Evolutionary conservation across 164 flowering plant genomes (phyloP).

Genomic region (Echeveria elegans): DNA sequence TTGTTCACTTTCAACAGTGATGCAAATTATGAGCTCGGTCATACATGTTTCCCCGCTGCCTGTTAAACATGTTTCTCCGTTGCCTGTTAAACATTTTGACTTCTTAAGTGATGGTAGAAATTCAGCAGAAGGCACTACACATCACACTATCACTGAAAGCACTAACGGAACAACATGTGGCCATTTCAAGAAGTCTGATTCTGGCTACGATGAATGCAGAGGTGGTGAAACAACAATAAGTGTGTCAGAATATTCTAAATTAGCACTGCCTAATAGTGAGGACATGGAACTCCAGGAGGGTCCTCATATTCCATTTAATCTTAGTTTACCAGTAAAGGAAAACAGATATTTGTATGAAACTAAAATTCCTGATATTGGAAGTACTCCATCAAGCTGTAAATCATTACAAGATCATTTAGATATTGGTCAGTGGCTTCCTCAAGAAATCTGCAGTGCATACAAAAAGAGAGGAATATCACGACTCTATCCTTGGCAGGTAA

Average conservation of each 20-base stretch:
- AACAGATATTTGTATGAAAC: conserved; percentile 13
- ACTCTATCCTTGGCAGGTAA: conserved; percentile 94
- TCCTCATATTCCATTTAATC: conserved; percentile 4
- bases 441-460: conserved; percentile 66
- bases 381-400: conserved; percentile 62
- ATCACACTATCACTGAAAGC: conserved; percentile 11
- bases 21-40: conserved; percentile 19
- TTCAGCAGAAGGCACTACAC: conserved; percentile 17
- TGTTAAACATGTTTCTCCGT: conserved; percentile 40
- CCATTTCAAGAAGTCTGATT: conserved; percentile 14
- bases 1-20: conserved; percentile 18
- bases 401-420: conserved; percentile 30
- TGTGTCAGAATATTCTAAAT: not conserved
- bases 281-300: conserved; percentile 12
- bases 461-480: conserved; percentile 62
- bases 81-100: conserved; percentile 87
- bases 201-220: conserved; percentile 16
- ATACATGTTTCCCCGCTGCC: conserved; percentile 52
- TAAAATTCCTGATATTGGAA: conserved; percentile 19
- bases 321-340: conserved; percentile 9
- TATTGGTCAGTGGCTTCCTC: conserved; percentile 74
- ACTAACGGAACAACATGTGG: conserved; percentile 4
- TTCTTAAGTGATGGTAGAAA: conserved; percentile 54
- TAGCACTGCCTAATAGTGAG: conserved; percentile 12
- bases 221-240: conserved; percentile 7